Base-by-base conservation (phyloP, 352 stramenopile species). In the Pythium monospermum region DNA sequence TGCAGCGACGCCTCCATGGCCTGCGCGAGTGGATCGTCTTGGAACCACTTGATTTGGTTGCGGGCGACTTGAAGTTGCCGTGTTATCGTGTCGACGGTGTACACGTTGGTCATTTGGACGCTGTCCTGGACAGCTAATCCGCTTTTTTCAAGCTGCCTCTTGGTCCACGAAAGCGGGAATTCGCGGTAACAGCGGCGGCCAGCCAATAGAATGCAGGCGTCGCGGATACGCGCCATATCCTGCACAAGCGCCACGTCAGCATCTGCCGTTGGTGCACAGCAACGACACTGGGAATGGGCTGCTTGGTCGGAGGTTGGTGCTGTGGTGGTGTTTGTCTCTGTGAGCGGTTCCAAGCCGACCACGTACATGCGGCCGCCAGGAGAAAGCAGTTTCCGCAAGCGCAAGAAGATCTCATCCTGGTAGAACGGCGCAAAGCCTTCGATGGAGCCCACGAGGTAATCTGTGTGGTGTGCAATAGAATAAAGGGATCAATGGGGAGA, bases 391-490 rank as follows among this genome's bases (percentile, higher is more conserved):
- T 67, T 49, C 1, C 30, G 30, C 30, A 95, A 58, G 31, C 84
- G 69, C 2, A 73, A 45, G 32, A 95, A 83, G 44, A 93, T 86
- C n/a, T 71, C 31, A 60, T 94, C 83, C 65, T 95, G 85, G 49
- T 83, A 80, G 57, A 89, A 95, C 1, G 85, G 85, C 26, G 67
- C 75, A 48, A 94, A 92, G 36, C 83, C 85, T 62, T 94, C 85
- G 53, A 95, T 90, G 0, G 85, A 85, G 18, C 85, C 85, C 26
- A 95, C 76, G 10, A 95, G 66, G 61, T 95, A 95, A 57, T 95
- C 85, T 61, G 28, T n/a, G 25, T 40, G 16, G 18, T 12, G 46
- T 8, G 11, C n/a, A n/a, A n/a, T n/a, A n/a, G n/a, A n/a, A n/a
- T n/a, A n/a, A n/a, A n/a, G n/a, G n/a, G n/a, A n/a, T n/a, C n/a